phyloP scores from a whole-genome alignment of 306 rosid species.

The Crotalaria pallida region DNA sequence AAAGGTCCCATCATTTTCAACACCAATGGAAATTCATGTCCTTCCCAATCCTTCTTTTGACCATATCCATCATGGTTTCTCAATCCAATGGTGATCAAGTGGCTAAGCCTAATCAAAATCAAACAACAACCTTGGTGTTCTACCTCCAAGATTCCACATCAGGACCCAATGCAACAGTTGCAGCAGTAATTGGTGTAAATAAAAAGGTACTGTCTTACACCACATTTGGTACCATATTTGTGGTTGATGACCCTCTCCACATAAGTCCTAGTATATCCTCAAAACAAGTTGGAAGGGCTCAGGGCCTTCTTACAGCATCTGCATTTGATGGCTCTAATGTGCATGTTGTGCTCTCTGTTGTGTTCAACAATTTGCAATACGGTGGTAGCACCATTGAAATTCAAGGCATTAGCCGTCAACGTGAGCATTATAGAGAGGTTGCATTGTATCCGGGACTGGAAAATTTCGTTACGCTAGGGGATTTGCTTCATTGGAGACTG shows the following conservation, averaged over 20 bases:
- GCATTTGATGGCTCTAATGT: slow-evolving; percentile 20
- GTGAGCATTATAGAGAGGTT: slow-evolving; percentile 25
- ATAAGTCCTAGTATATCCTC: neutral
- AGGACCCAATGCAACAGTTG: slow-evolving; percentile 27
- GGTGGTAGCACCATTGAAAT: slow-evolving; percentile 30
- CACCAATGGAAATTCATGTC: neutral
- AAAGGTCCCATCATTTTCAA: slow-evolving; percentile 16
- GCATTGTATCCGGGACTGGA: slow-evolving; percentile 58
- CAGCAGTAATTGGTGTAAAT: slow-evolving; percentile 5
- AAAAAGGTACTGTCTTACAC: slow-evolving; percentile 23
- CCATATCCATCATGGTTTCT: neutral
- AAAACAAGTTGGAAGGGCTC: slow-evolving; percentile 23
- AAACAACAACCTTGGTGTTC: slow-evolving; percentile 26
- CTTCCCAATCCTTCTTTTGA: neutral
- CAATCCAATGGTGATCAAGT: neutral
- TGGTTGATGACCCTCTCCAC: slow-evolving; percentile 28
- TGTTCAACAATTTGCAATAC: slow-evolving; percentile 22
- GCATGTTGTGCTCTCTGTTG: slow-evolving; percentile 20
- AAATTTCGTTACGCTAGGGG: slow-evolving; percentile 43
- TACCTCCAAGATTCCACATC: slow-evolving; percentile 28
- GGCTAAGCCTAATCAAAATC: neutral
- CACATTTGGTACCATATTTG: slow-evolving; percentile 35
- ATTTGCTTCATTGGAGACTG: slow-evolving; percentile 21
- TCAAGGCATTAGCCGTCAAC: slow-evolving; percentile 30
- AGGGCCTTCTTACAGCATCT: neutral